These are phyloP conservation scores for Pontederia paniculata DNA, from an alignment of 176 grass and related monocot species.

Conservation along the genomic window DNA sequence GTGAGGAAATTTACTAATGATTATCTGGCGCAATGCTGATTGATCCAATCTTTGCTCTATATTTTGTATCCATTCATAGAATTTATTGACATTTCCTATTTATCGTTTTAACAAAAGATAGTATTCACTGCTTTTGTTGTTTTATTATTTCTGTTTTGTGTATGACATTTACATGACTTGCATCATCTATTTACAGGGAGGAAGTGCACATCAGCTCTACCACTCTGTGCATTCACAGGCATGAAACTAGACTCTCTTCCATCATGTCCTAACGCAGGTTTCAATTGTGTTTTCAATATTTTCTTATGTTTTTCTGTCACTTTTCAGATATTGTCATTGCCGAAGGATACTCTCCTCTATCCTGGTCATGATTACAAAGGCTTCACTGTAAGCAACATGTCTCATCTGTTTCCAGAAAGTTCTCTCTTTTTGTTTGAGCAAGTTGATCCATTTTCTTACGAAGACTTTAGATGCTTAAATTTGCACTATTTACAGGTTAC, in stretches of 20 bases:
- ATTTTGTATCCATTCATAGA: too few relatives aligned
- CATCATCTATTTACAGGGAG: slow-evolving; percentile 40
- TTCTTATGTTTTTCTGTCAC: slow-evolving; percentile 6
- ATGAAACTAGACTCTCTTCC: slow-evolving; percentile 23
- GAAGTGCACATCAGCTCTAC: slow-evolving; percentile 65
- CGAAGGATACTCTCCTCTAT: slow-evolving; percentile 80
- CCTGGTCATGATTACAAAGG: slow-evolving; percentile 97
- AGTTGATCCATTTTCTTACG: too few relatives aligned
- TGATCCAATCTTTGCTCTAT: too few relatives aligned
- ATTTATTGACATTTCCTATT: too few relatives aligned
- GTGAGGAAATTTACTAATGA: too few relatives aligned
- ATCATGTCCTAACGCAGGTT: neutral
- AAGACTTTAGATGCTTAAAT: neutral
- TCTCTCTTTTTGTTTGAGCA: too few relatives aligned
- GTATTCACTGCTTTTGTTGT: too few relatives aligned
- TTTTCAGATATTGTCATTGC: slow-evolving; percentile 79
- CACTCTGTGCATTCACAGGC: slow-evolving; percentile 96
- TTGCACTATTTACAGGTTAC: slow-evolving; percentile 56
- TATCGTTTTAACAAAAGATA: too few relatives aligned
- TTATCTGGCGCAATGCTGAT: too few relatives aligned
- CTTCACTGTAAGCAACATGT: slow-evolving; percentile 51
- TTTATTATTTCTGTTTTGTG: neutral
- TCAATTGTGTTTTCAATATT: neutral
- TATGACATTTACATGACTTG: neutral
- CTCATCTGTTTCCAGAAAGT: neutral